Base-by-base conservation (phyloP, 139 green algal genomes). In the Asterochloris sp. region DNA sequence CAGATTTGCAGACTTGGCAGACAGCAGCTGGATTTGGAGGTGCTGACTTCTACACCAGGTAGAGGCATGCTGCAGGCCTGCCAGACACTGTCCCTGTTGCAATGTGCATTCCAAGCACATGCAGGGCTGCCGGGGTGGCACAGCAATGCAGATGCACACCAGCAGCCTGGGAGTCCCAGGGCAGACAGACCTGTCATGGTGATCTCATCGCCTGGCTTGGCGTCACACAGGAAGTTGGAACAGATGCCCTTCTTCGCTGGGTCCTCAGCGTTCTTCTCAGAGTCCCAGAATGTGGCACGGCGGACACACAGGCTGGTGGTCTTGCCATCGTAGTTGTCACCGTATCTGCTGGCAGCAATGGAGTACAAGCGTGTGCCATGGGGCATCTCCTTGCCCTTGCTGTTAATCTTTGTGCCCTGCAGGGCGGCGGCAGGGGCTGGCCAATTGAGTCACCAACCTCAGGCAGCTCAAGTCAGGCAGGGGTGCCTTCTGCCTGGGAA, bases 191-290 rank as follows among this genome's bases (percentile, higher is more conserved):
- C 96, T 73, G 97, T 98, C 94, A 99, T 97, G 74, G 82, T 94
- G 88, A 99, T 91, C 91, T 99, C 93, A 67, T 88, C 87, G 85
- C 97, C 97, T 60, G 94, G 92, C 78, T 91, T 90, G 82, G 97
- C 94, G 77, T 99, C 97, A 84, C 95, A 80, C 74, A 99, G 90
- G 94, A 98, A 99, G 93, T 99, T 99, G 83, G 95, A 98, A 95
- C 97, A 99, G 88, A 99, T 95, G 79, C 97, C 97, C 92, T 98
- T 92, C 90, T 99, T 99, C 78, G 94, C 92, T 26, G 96, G 96
- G 90, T 99, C 96, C 88, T 99, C 94, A 78, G 90, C 90, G 81
- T 91, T 91, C 23, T 86, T 95, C 91, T 98, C 96, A 14, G 94
- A 92, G 94, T 94, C 87, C 77, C 82, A 91, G 91, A 98, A 99